phyloP scores from a whole-genome alignment of 1,139 yeast genomes.

The Arxiozyma bovina region DNA sequence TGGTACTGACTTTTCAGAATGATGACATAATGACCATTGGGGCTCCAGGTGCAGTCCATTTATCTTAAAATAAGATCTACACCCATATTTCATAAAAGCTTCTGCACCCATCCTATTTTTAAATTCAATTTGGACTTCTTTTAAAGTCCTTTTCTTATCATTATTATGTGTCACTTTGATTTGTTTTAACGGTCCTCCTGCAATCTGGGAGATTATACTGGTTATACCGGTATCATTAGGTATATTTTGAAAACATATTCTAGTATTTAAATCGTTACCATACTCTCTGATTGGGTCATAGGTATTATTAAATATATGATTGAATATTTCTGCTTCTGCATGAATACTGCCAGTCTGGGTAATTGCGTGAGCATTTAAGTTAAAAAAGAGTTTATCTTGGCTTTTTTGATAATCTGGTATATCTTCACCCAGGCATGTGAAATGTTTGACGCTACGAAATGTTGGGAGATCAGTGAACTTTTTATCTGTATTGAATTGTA shows the following conservation, averaged over 20 bases:
- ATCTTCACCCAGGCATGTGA: neutral
- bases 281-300: neutral
- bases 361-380: neutral
- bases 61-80: constrained; percentile 49
- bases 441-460: neutral
- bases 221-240: constrained; percentile 40
- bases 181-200: constrained; percentile 70
- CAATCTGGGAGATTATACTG: constrained; percentile 47
- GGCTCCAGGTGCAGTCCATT: constrained; percentile 48
- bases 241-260: constrained; percentile 21
- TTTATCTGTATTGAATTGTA: neutral
- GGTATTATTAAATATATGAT: neutral
- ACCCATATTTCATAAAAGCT: constrained; percentile 46
- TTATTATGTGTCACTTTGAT: constrained; percentile 28
- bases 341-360: neutral
- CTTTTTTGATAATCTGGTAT: neutral
- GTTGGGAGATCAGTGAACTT: neutral
- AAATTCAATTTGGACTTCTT: constrained; percentile 46
- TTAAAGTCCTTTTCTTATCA: constrained; percentile 1
- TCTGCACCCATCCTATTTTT: constrained; percentile 46
- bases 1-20: neutral
- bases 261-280: neutral
- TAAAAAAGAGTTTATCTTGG: neutral
- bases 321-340: neutral
- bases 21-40: constrained; percentile 27